Base-by-base conservation (phyloP, 2,329 filamentous ascomycete species). In the Talaromyces sp. region DNA sequence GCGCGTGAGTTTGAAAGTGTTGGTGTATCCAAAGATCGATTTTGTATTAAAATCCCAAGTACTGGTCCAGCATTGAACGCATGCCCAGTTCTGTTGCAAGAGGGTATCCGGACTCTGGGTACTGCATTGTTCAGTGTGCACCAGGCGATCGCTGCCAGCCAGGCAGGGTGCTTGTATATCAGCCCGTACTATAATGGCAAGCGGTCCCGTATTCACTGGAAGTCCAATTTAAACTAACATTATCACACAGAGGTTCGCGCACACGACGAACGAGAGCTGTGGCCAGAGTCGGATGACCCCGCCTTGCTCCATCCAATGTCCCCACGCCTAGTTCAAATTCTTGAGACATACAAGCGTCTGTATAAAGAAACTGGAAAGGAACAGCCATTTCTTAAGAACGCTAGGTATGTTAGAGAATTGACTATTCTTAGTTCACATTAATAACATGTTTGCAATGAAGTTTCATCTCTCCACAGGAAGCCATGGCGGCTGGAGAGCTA, bases 41-140 rank as follows among this genome's bases (percentile, higher is more conserved):
- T 76, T 60, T 78, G 75, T 58, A 80, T 82, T 71, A 81, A 82
- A 64, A 80, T 81, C 20, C 78, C 78, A 9, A 73, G 72, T 22
- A 81, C 78, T 0, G 78, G 78, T 0, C 72, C 78, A 0, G 78
- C 76, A 9, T 62, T 81, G 22, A 77, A 75, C 47, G 78, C 77
- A 0, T 75, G 74, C 24, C 75, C 71, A 43, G 67, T 72, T 13
- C 69, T 82, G 29, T 69, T 68, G 3, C 56, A 62, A 1, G 77
- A 80, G 53, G 77, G 77, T 3, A 79, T 80, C 42, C 67, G 70
- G 2, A 81, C 78, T 0, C 68, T 81, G 1, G 77, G 76, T 0
- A 82, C 79, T 0, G 71, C 78, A 0, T 60, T 81, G 1, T 80
- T 81, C 54, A 71, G 74, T 41, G 69, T 82, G 1, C 63, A 73